phyloP scores from a whole-genome alignment of 2,329 filamentous ascomycete genomes.

The Penicillium crustosum region DNA sequence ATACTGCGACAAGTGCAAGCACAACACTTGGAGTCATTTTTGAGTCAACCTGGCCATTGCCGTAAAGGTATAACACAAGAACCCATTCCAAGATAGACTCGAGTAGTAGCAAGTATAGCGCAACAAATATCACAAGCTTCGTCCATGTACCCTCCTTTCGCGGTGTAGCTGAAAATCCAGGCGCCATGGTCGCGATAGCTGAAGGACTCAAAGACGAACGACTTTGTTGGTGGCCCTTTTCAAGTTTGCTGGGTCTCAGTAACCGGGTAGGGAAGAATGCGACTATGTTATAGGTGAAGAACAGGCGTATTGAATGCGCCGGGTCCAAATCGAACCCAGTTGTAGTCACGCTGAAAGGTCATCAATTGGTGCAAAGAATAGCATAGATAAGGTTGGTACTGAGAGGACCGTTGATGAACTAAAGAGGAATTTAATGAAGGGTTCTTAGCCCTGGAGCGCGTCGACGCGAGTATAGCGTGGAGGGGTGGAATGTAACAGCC shows the following conservation, averaged over 20 bases:
- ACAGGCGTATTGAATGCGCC: constrained; percentile 7
- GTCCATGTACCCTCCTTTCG: constrained; percentile 36
- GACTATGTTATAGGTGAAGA: neutral
- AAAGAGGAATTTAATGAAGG: constrained; percentile 18
- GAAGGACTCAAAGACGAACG: neutral
- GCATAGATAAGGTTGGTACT: constrained; percentile 1
- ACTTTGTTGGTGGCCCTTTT: neutral
- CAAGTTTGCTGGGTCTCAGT: neutral
- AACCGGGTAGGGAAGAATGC: neutral
- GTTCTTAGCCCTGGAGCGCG: constrained; percentile 17
- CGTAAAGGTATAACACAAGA: constrained; percentile 38
- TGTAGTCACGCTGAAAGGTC: constrained; percentile 7
- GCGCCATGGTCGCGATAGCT: constrained; percentile 15
- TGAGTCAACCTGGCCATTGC: constrained; percentile 36
- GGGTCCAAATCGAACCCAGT: constrained; percentile 12
- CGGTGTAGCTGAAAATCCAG: constrained; percentile 16
- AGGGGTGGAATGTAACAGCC: constrained; percentile 28
- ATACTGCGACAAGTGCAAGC: constrained; percentile 38
- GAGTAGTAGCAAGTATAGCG: constrained; percentile 37
- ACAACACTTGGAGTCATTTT: constrained; percentile 41
- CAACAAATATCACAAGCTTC: constrained; percentile 38
- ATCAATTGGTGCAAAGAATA: constrained; percentile 4
- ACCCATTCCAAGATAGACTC: constrained; percentile 38
- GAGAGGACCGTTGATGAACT: constrained; percentile 9
- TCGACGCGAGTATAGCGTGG: constrained; percentile 28